Evolutionary conservation across 129 eudicot species (phyloP), one percentile per base, ranked within the genome.

Genomic region (Erigeron canadensis): DNA sequence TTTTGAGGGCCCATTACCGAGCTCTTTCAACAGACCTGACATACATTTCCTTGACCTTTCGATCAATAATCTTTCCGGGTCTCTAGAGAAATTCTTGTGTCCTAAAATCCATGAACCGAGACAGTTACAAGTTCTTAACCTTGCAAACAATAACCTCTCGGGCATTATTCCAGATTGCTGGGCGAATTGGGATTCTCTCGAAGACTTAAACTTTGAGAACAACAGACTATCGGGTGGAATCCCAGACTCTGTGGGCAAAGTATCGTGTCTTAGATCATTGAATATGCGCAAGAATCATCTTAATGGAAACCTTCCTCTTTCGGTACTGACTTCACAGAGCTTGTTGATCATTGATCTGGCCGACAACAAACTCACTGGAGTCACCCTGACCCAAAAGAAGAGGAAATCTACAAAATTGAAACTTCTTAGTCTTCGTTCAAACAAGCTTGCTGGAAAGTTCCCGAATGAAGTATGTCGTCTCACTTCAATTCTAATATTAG

Each of bases 81-180:
- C 69, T 6, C 42, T 85, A 5, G 41, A 69, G 9, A 46, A 54
- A 50, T 86, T 82, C 70, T 55, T 85, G 23, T 85, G 89, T 69
- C 75, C 76, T 28, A 0, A 6, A 42, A 4, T 5, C 18, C 63
- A 19, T 65, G 60, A 50, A 22, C 58, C 1, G 3, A 78, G 79
- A 39, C 18, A 7, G 19, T n/a, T 79, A 12, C 6, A 50, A 16
- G 56, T 79, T 70, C 84, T 85, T 39, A 38, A 81, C 50, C 72
- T 85, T 3, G 84, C 75, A 42, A 40, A 21, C 5, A 85, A 85
- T 65, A 59, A 60, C 19, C 21, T 79, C 15, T 75, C 79, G 0
- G 81, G 87, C 10, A 73, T 65, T 37, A 67, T 83, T 54, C 84
- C 84, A 2, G 75, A 83, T 16, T 80, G 87, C 58, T 80, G 50